Base-by-base conservation (phyloP, 2,329 filamentous ascomycete genomes). In the Penicillium sclerotigenum region DNA sequence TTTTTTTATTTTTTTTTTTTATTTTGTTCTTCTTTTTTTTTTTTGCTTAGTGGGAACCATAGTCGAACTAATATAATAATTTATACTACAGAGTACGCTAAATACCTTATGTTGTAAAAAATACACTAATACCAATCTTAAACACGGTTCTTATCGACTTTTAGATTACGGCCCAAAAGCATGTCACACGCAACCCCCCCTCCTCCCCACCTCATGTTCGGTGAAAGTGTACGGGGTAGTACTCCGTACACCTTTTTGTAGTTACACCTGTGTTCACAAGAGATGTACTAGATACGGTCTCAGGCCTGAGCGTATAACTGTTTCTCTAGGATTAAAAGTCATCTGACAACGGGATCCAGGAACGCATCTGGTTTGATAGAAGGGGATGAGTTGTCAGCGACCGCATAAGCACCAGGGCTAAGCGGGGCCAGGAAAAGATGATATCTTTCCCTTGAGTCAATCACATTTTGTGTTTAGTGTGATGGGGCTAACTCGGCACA, bases 261-360 rank as follows among this genome's bases (percentile, higher is more conserved):
- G 48, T 51, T 51, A 51, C 48, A 51, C 38, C 14, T 40, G 47
- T 48, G 47, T 31, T 50, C 47, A 42, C 22, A 6, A 8, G 29
- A 18, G 5, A 43, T 20, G 37, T 31, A 26, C 7, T n/a, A 20
- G 29, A 43, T 37, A 47, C 33, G 29, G 41, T 42, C 33, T 43
- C 43, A 48, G 57, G 62, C 51, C 60, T 60, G 57, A 64, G 62
- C 62, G 60, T 54, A 24, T 28, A 46, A 18, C 29, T 24, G 13
- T n/a, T 42, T 14, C 9, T 2, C 24, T 42, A 28, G 26, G 28
- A 11, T 8, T 20, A 16, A 20, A 34, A 26, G 26, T 57, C 60
- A 54, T 63, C 58, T 60, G 59, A 61, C 59, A 56, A 60, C 66
- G 64, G 61, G 61, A 59, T 60, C 20, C 56, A 68, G 65, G 64